phyloP scores from a whole-genome alignment of 495 filamentous ascomycete species.

The Hypoxylon fuscum region DNA sequence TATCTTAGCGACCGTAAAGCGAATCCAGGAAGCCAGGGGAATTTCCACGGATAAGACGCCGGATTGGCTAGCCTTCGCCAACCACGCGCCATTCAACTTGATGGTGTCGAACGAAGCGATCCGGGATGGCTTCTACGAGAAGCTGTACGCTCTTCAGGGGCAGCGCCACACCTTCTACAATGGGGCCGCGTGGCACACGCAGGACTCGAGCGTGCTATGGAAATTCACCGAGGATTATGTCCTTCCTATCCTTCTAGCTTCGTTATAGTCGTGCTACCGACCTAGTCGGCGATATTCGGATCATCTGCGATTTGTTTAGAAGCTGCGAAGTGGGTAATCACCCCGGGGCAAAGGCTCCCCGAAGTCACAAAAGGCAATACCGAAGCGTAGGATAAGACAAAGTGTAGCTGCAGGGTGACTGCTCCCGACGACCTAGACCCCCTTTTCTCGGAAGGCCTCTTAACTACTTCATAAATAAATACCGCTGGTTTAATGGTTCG shows the following conservation, averaged over 20 bases:
- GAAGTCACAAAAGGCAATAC: too few relatives aligned
- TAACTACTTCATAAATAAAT: too few relatives aligned
- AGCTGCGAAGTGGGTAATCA: too few relatives aligned
- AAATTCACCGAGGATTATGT: slow-evolving; percentile 8
- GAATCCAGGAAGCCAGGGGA: slow-evolving; percentile 1
- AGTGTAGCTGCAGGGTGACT: too few relatives aligned
- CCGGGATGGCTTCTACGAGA: slow-evolving; percentile 30
- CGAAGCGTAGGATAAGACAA: too few relatives aligned
- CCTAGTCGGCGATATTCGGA: too few relatives aligned
- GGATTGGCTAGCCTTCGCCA: slow-evolving; percentile 8
- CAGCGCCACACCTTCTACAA: slow-evolving; percentile 56
- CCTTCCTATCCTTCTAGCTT: background rate
- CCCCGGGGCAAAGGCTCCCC: too few relatives aligned
- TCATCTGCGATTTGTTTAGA: too few relatives aligned
- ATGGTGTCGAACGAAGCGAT: slow-evolving; percentile 13
- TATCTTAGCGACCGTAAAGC: background rate
- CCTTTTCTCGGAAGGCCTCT: too few relatives aligned
- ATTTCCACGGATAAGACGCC: background rate
- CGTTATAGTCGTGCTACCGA: background rate
- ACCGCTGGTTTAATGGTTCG: too few relatives aligned
- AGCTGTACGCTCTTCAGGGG: slow-evolving; percentile 57
- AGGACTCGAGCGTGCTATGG: slow-evolving; percentile 22
- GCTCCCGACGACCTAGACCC: too few relatives aligned
- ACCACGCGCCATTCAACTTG: slow-evolving; percentile 11
- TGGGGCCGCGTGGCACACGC: slow-evolving; percentile 44